These are phyloP conservation scores for Phaeosphaeriaceae sp. DNA, from an alignment of 2,329 filamentous ascomycete species.

Conservation along the genomic window DNA sequence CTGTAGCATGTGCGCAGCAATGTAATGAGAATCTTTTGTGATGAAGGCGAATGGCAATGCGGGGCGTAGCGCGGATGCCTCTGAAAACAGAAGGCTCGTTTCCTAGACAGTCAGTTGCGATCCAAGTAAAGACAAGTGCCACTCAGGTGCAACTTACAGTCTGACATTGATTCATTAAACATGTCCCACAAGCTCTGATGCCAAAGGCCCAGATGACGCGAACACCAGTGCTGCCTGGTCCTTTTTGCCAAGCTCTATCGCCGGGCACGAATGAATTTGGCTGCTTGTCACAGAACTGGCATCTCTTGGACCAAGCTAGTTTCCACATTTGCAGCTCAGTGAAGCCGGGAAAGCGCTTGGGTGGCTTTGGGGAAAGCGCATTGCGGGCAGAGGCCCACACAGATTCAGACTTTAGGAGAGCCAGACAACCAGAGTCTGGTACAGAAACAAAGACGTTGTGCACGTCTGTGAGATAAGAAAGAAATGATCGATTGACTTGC, in stretches of 20 bases:
- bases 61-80: slow-evolving; percentile 66
- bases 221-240: slow-evolving; percentile 67
- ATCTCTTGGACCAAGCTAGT: slow-evolving; percentile 66
- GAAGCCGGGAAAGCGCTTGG: slow-evolving; percentile 68
- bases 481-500: slow-evolving; percentile 71
- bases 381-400: slow-evolving; percentile 76
- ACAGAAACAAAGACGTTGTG: slow-evolving; percentile 39
- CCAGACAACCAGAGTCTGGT: slow-evolving; percentile 39
- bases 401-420: slow-evolving; percentile 63
- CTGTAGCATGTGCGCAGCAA: slow-evolving; percentile 64
- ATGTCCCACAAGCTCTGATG: slow-evolving; percentile 69
- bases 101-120: slow-evolving; percentile 60
- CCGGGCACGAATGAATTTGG: slow-evolving; percentile 33
- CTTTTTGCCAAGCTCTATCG: slow-evolving; percentile 61
- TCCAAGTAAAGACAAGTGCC: slow-evolving; percentile 6
- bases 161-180: slow-evolving; percentile 64
- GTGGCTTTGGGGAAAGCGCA: slow-evolving; percentile 69
- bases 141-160: slow-evolving; percentile 63
- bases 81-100: slow-evolving; percentile 70
- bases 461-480: slow-evolving; percentile 52
- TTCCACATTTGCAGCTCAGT: slow-evolving; percentile 80
- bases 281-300: slow-evolving; percentile 69
- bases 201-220: slow-evolving; percentile 75
- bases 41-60: slow-evolving; percentile 74
- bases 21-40: slow-evolving; percentile 65